Evolutionary conservation across 495 filamentous ascomycete species (phyloP), one percentile per base, ranked within the genome.

Genomic region (Daldinia vernicosa): DNA sequence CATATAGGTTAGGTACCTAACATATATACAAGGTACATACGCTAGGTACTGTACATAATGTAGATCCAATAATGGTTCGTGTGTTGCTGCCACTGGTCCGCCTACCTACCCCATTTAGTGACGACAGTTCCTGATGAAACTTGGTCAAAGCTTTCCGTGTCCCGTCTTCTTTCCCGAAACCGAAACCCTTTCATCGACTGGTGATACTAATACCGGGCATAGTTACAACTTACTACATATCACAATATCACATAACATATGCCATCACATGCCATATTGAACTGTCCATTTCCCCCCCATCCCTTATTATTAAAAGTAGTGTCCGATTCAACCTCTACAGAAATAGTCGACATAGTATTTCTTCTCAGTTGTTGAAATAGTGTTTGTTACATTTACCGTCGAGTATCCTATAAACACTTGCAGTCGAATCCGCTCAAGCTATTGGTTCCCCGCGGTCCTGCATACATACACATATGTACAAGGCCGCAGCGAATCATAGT

Each of bases 351-450:
- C 6, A 22, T 60, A 43, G 27, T 24, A 47, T 65, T 28, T 33
- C 54, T 63, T 33, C 30, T 55, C 54, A 60, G 67, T 60, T 65
- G 67, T 66, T 40, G 24, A 61, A 60, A 57, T 66, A 58, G 69
- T 60, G 59, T 72, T 67, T 72, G 64, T 64, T 61, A 50, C 61
- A 66, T 66, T 60, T 66, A 61, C 70, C 66, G 65, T 62, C 53
- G 26, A 66, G 55, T 54, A 62, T 63, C 47, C 37, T 37, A 64
- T 33, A 60, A 50, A 54, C 33, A 67, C 64, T 63, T 67, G 55
- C 63, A 60, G 64, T 55, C 35, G 60, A 64, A 63, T 65, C 60
- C 55, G 12, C 50, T 40, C 24, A 39, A 52, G 53, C 60, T 11
- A 72, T 72, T 72, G 70, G 70, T 51, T 65, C 60, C 65, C 60